Base-by-base conservation (phyloP, 441 rosid genomes). In the Euphorbia corollata region DNA sequence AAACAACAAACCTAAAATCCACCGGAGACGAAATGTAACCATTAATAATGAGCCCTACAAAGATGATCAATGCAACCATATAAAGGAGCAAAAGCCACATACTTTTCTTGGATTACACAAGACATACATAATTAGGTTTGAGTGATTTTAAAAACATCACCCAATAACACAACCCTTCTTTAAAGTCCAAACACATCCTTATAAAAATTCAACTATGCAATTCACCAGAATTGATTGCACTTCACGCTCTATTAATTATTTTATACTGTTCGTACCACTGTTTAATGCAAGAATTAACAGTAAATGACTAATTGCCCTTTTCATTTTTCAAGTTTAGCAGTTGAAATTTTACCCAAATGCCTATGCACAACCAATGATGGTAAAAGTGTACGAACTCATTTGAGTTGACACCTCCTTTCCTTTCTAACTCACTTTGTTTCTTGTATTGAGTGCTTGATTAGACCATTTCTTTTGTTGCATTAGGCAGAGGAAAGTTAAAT, bases 381-480 rank as follows among this genome's bases (percentile, higher is more conserved):
- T 16, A 10, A 63, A 16, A 12, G 27, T 41, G 63, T 71, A 23
- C 22, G 63, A 69, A 23, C n/a, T 24, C 65, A 43, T 11, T 48
- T 71, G 75, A 78, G 59, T 60, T 50, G 81, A 80, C 84, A 27
- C 32, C 32, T 27, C 32, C 23, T 22, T 0, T 16, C 53, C 73
- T 73, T 73, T 79, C 62, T 12, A 74, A 69, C 38, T 47, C 67
- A n/a, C 8, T 63, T 62, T 27, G 51, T 74, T 79, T 73, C 73
- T 70, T 65, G 78, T 69, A 34, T 81, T 68, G 82, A 78, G 84
- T 58, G 83, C 63, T 45, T 48, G 81, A 80, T 82, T 71, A 68
- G 81, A 79, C 78, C 64, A 47, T 61, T 74, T 18, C 59, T 41
- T 68, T 68, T 71, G 77, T 60, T 69, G 38, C 59, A 19, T 71